Percentiles rank a stretch among this genome's conserved stretches.
phyloP scores from a whole-genome alignment of 495 filamentous ascomycete species.

The Penicillium crystallinum region DNA sequence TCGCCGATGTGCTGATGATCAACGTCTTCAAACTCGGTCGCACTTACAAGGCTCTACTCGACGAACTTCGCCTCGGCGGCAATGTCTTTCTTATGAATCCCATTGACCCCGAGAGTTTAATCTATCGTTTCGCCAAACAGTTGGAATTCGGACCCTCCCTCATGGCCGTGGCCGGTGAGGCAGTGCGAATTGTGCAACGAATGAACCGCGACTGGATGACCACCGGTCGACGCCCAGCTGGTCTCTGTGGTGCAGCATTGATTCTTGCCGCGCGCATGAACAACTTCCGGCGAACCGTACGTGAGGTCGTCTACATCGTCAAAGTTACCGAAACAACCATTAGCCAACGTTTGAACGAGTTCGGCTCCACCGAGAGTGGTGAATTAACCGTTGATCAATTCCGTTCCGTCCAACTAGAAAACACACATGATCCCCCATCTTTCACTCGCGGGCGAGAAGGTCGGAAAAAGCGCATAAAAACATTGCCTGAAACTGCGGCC shows the following conservation, averaged over 20 bases:
- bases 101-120: constrained; percentile 77
- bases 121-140: constrained; percentile 80
- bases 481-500: constrained; percentile 43
- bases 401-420: constrained; percentile 58
- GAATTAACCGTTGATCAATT: constrained; percentile 84
- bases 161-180: constrained; percentile 77
- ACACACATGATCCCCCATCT: constrained; percentile 73
- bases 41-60: constrained; percentile 71
- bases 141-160: constrained; percentile 79
- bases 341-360: constrained; percentile 82
- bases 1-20: constrained; percentile 75
- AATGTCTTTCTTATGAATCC: constrained; percentile 48
- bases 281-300: constrained; percentile 85
- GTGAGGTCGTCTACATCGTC: constrained; percentile 92
- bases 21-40: constrained; percentile 90
- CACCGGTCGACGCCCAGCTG: constrained; percentile 84
- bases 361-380: constrained; percentile 73
- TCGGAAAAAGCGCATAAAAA: constrained; percentile 39
- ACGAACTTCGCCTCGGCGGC: constrained; percentile 52
- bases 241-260: constrained; percentile 88
- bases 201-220: constrained; percentile 98
- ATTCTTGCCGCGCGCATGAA: constrained; percentile 95
- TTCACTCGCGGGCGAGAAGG: constrained; percentile 60
- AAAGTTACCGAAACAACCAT: constrained; percentile 92
- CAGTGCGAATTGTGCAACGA: constrained; percentile 75